phyloP scores from a whole-genome alignment of 345 rosid species.

The Salix udensis region DNA sequence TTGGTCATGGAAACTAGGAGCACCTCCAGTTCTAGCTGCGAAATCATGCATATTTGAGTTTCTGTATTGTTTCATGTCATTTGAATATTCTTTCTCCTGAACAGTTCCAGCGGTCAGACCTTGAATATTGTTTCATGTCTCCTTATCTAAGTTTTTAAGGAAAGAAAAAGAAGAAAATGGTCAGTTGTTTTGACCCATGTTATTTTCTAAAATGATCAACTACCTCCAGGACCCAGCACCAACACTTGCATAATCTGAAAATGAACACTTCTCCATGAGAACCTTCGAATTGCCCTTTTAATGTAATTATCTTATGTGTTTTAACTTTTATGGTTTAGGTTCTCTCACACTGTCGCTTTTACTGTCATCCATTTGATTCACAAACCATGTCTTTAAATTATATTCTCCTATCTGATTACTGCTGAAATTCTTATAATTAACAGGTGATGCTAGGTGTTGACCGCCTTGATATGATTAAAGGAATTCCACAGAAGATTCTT shows the following conservation, averaged over 20 bases:
- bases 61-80: neutral
- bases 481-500: slow-evolving; percentile 97
- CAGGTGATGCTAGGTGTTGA: slow-evolving; percentile 99
- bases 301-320: neutral
- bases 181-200: neutral
- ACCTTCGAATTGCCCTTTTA: neutral
- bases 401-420: neutral
- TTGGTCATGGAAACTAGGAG: neutral
- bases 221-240: neutral
- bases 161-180: neutral
- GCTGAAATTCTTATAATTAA: slow-evolving; percentile 1
- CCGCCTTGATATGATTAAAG: slow-evolving; percentile 99
- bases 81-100: neutral
- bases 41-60: neutral
- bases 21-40: neutral
- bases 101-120: neutral
- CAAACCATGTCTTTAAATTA: neutral
- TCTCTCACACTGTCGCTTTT: neutral
- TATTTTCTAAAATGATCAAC: neutral
- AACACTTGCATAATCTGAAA: neutral
- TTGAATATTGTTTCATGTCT: neutral
- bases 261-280: neutral
- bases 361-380: neutral
- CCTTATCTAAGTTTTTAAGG: neutral
- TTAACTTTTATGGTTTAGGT: neutral